Conservation (phyloP, 2,329 filamentous ascomycete species). For the Curvularia sp. region DNA sequence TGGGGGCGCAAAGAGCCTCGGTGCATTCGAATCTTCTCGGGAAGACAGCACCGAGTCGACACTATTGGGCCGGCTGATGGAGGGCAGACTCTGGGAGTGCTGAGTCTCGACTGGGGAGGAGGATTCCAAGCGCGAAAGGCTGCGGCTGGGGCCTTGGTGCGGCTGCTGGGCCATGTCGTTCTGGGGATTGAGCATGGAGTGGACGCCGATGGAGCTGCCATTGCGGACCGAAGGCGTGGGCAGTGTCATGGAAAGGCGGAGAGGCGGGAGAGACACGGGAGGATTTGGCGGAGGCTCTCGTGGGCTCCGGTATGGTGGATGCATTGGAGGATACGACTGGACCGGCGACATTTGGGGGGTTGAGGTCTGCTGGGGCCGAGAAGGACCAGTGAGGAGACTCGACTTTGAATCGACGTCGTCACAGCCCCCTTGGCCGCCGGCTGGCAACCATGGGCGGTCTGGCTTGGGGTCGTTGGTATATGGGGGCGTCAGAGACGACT, state of each 20-base stretch:
- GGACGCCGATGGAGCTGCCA: conserved; percentile 51
- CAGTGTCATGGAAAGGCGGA: conserved; percentile 46
- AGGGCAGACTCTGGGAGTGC: conserved; percentile 42
- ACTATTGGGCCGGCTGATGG: conserved; percentile 47
- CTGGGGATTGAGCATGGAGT: conserved; percentile 57
- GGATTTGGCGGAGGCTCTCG: conserved; percentile 26
- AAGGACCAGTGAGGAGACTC: conserved; percentile 28
- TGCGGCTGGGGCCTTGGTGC: conserved; percentile 48
- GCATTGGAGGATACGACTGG: conserved; percentile 35
- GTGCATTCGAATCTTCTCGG: conserved; percentile 32
- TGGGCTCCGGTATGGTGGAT: conserved; percentile 32
- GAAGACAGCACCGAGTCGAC: conserved; percentile 44
- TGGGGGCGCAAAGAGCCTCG: conserved; percentile 36
- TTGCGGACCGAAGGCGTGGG: conserved; percentile 42
- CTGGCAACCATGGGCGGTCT: conserved; percentile 47
- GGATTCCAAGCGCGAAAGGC: conserved; percentile 54
- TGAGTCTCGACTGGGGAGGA: conserved; percentile 49
- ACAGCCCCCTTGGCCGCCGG: conserved; percentile 40
- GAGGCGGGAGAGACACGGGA: conserved; percentile 42
- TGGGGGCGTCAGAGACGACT: conserved; percentile 42
- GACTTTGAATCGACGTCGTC: conserved; percentile 44
- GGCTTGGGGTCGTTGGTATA: conserved; percentile 42
- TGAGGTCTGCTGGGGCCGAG: conserved; percentile 36
- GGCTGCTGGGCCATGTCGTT: conserved; percentile 44
- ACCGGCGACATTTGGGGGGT: conserved; percentile 41